A percentile compares a stretch with the other conserved stretches of the same genome.
Evolutionary conservation across 1,284 basidiomycete species (phyloP).

Genomic region (Ceratobasidium sp.): DNA sequence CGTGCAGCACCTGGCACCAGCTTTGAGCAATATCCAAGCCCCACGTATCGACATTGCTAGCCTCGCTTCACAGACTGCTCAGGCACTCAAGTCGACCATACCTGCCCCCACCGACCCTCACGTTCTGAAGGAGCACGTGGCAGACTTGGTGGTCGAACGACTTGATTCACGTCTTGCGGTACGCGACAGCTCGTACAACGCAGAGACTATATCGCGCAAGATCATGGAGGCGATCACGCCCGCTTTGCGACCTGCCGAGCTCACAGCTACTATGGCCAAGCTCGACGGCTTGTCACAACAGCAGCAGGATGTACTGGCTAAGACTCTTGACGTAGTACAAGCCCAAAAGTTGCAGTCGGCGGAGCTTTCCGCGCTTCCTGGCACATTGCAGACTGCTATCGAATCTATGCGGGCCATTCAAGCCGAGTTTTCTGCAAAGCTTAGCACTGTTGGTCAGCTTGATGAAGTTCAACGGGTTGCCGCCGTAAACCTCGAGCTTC

Average conservation of each 20-base stretch:
- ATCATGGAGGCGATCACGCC: constrained; percentile 68
- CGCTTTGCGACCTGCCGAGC: constrained; percentile 65
- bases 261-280: constrained; percentile 56
- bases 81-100: constrained; percentile 76
- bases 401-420: constrained; percentile 71
- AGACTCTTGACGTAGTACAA: constrained; percentile 57
- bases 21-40: constrained; percentile 67
- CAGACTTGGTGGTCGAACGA: constrained; percentile 85
- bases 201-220: constrained; percentile 67
- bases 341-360: constrained; percentile 68
- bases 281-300: constrained; percentile 59
- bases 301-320: constrained; percentile 38
- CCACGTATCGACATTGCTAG: constrained; percentile 68
- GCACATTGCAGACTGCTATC: constrained; percentile 68
- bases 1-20: constrained; percentile 76
- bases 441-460: constrained; percentile 63
- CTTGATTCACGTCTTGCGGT: constrained; percentile 82
- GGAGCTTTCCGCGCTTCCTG: constrained; percentile 71
- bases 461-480: constrained; percentile 75
- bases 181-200: constrained; percentile 72
- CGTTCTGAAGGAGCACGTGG: constrained; percentile 86
- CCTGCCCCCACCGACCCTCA: constrained; percentile 79
- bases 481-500: constrained; percentile 71
- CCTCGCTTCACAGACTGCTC: constrained; percentile 70
- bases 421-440: constrained; percentile 69